phyloP scores from a whole-genome alignment of 1,139 yeast species.

The Kurtzmaniella natalensis region DNA sequence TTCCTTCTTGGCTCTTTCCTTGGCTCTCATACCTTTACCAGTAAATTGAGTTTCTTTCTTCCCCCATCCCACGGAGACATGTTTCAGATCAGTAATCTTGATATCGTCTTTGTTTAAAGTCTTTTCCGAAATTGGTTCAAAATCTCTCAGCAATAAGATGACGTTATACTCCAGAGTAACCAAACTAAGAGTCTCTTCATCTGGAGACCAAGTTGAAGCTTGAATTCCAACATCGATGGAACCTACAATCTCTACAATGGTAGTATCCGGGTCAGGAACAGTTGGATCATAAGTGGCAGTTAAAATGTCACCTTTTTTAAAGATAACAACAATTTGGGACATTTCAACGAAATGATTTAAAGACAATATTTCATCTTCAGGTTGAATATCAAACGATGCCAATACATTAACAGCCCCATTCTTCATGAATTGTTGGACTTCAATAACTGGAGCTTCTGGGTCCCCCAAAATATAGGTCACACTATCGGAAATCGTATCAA shows the following conservation, averaged over 20 bases:
- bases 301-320: conserved; percentile 66
- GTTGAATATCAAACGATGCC: conserved; percentile 50
- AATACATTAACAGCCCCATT: conserved; percentile 50
- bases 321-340: conserved; percentile 56
- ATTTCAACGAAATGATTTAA: conserved; percentile 66
- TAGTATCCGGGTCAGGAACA: conserved; percentile 46
- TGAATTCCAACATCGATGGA: conserved; percentile 72
- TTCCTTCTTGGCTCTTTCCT: conserved; percentile 54
- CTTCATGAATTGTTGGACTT: conserved; percentile 51
- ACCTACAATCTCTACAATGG: conserved; percentile 74
- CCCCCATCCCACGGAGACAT: conserved; percentile 99
- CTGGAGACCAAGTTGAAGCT: conserved; percentile 86
- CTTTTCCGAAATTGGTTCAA: conserved; percentile 77
- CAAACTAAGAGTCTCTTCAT: conserved; percentile 78
- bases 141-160: conserved; percentile 65
- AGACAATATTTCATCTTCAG: conserved; percentile 29
- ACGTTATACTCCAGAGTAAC: conserved; percentile 62
- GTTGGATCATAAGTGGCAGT: conserved; percentile 56
- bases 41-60: conserved; percentile 93
- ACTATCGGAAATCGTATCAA: conserved; percentile 73
- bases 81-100: conserved; percentile 57
- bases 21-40: conserved; percentile 88
- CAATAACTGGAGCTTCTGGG: conserved; percentile 48
- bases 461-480: conserved; percentile 61
- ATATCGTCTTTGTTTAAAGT: conserved; percentile 59